phyloP scores from a whole-genome alignment of 73 alveolate species.

The Paraurostyla sp. region DNA sequence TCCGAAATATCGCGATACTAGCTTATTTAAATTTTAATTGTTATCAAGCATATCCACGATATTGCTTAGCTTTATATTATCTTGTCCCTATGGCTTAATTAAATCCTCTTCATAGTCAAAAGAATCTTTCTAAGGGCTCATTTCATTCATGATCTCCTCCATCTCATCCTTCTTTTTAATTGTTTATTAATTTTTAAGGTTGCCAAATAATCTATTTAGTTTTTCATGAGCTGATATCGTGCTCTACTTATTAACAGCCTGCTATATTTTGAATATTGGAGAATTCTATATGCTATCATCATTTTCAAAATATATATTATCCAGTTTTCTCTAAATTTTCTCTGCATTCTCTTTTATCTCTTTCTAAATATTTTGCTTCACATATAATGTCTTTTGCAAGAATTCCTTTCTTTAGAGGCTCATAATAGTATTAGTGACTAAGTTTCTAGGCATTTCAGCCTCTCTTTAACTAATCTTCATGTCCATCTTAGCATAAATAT shows the following conservation, averaged over 20 bases:
- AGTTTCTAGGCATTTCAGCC: constrained; percentile 35
- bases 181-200: not conserved
- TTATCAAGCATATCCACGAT: constrained; percentile 21
- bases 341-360: constrained; percentile 42
- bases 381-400: not conserved
- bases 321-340: constrained; percentile 8
- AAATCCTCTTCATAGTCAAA: constrained; percentile 11
- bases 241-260: not conserved
- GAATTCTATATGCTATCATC: not conserved
- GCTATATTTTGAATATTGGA: not conserved
- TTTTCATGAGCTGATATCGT: not conserved
- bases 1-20: not conserved
- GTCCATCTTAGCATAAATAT: not conserved
- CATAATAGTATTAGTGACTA: constrained; percentile 42
- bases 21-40: not conserved
- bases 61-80: not conserved
- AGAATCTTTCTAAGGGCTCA: constrained; percentile 13
- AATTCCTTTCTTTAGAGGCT: constrained; percentile 36
- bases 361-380: not conserved
- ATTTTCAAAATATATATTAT: constrained; percentile 34
- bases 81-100: not conserved
- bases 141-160: not conserved
- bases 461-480: constrained; percentile 45
- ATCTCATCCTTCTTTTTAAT: not conserved
- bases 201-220: not conserved